phyloP scores from a whole-genome alignment of 1,284 basidiomycete genomes.

The Sphagnurus paluster region DNA sequence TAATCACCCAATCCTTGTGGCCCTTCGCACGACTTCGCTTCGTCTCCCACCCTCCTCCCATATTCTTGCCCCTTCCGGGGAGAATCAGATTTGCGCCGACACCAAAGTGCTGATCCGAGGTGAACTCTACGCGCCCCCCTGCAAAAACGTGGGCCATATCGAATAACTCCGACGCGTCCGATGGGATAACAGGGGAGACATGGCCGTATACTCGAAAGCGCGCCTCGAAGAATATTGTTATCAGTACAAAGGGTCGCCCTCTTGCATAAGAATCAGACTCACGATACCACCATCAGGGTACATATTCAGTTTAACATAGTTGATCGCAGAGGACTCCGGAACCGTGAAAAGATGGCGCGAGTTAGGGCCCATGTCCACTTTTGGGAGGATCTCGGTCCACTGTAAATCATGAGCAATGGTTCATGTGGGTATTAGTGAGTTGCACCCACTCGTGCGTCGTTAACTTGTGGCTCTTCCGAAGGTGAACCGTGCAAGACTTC shows the following conservation, averaged over 20 bases:
- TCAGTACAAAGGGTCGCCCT: slow-evolving; percentile 13
- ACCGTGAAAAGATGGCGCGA: slow-evolving; percentile 87
- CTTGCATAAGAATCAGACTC: slow-evolving; percentile 31
- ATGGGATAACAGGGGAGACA: slow-evolving; percentile 66
- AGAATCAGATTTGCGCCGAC: slow-evolving; percentile 89
- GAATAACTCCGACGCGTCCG: slow-evolving; percentile 49
- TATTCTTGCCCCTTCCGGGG: slow-evolving; percentile 87
- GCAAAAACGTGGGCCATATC: slow-evolving; percentile 92
- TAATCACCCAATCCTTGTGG: slow-evolving; percentile 90
- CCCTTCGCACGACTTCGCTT: slow-evolving; percentile 80
- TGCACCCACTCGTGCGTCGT: slow-evolving; percentile 53
- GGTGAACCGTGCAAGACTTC: slow-evolving; percentile 57
- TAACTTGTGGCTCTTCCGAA: slow-evolving; percentile 41
- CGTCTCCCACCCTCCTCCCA: slow-evolving; percentile 99
- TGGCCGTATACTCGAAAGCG: slow-evolving; percentile 88
- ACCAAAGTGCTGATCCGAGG: slow-evolving; percentile 94
- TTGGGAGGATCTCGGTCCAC: slow-evolving; percentile 85
- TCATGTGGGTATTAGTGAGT: background rate
- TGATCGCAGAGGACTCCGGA: slow-evolving; percentile 53
- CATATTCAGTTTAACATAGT: slow-evolving; percentile 92
- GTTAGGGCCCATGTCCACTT: slow-evolving; percentile 75
- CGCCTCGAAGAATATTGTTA: slow-evolving; percentile 48
- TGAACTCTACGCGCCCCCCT: slow-evolving; percentile 80
- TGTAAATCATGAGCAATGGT: slow-evolving; percentile 28
- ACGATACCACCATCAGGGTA: slow-evolving; percentile 97